phyloP scores from a whole-genome alignment of 2,329 filamentous ascomycete species.

The Pseudocercospora vitis region DNA sequence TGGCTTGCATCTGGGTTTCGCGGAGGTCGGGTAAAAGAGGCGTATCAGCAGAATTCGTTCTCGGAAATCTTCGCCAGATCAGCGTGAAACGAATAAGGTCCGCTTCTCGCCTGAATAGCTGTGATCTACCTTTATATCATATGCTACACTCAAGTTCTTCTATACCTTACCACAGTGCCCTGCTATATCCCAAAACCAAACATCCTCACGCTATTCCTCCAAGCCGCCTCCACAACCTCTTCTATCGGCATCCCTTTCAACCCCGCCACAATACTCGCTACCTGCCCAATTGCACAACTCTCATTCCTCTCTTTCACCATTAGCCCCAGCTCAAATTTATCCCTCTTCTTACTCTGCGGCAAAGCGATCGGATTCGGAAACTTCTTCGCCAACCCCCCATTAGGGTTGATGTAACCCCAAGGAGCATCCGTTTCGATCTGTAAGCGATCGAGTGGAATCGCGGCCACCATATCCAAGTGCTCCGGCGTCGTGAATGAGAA shows the following conservation, averaged over 20 bases:
- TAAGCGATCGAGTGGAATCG: constrained; percentile 44
- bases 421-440: constrained; percentile 54
- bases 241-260: constrained; percentile 47
- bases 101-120: too few relatives aligned
- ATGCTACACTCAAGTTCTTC: not conserved
- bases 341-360: constrained; percentile 48
- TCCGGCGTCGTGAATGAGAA: constrained; percentile 47
- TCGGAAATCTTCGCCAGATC: too few relatives aligned
- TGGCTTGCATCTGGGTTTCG: too few relatives aligned
- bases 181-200: constrained; percentile 29
- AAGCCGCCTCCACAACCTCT: constrained; percentile 46
- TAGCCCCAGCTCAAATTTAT: constrained; percentile 48
- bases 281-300: constrained; percentile 50
- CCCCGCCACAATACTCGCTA: constrained; percentile 52
- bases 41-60: too few relatives aligned
- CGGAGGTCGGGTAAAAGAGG: too few relatives aligned
- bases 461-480: constrained; percentile 46
- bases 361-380: constrained; percentile 39
- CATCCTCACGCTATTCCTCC: constrained; percentile 41
- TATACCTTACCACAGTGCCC: too few relatives aligned
- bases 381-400: constrained; percentile 42
- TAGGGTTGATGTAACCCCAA: constrained; percentile 47
- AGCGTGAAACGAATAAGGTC: too few relatives aligned
- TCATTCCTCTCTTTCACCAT: constrained; percentile 57
- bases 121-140: too few relatives aligned